Evolutionary conservation across 2,329 filamentous ascomycete genomes (phyloP).

Genomic region (Rutstroemia sp.): DNA sequence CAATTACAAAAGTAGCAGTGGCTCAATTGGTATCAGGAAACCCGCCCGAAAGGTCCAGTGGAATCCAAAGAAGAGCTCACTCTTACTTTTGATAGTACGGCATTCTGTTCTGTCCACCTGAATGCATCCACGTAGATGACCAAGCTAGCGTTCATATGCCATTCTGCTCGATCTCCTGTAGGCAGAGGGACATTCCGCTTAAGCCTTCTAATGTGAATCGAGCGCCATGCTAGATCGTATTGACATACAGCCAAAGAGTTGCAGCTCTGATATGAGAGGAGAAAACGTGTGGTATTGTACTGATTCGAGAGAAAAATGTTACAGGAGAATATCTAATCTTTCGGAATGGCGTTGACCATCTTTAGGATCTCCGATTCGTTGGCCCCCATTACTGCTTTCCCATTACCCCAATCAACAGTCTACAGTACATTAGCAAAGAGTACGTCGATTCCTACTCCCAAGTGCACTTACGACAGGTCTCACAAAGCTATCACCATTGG

Average conservation of each 20-base stretch:
- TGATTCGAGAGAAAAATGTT: neutral
- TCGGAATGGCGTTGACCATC: constrained; percentile 56
- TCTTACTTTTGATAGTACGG: too few species aligned
- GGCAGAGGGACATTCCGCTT: too few species aligned
- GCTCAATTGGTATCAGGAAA: too few species aligned
- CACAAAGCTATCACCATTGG: constrained; percentile 60
- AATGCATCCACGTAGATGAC: too few species aligned
- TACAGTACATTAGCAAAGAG: constrained; percentile 27
- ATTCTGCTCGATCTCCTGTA: too few species aligned
- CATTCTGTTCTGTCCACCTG: too few species aligned
- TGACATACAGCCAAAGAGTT: neutral
- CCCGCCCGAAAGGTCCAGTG: too few species aligned
- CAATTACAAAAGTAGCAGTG: too few species aligned
- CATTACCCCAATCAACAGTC: constrained; percentile 91
- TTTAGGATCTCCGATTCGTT: constrained; percentile 85
- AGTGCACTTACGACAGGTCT: constrained; percentile 62
- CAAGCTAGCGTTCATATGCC: too few species aligned
- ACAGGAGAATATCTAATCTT: constrained; percentile 14
- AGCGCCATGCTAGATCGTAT: too few species aligned
- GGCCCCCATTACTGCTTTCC: constrained; percentile 68
- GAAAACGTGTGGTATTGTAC: constrained; percentile 4
- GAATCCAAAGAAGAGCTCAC: too few species aligned
- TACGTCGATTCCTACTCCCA: neutral
- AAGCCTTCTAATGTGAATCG: too few species aligned
- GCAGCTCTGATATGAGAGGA: neutral